These are phyloP conservation scores for Ganoderma multipileum DNA, from an alignment of 1,284 basidiomycete genomes.

Conservation along the genomic window DNA sequence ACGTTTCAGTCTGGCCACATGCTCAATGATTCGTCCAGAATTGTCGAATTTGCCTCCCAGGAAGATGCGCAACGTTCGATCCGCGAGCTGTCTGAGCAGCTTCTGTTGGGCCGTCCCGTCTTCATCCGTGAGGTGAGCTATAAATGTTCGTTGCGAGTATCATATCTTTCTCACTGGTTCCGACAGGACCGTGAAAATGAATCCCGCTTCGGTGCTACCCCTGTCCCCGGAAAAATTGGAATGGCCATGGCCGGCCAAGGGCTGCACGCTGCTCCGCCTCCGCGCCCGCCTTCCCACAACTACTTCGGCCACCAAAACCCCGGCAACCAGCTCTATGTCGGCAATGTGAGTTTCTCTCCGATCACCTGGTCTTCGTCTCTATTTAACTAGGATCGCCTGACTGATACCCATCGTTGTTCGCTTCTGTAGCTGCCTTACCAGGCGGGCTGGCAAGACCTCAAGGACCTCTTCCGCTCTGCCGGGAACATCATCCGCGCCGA, in stretches of 20 bases:
- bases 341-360: slow-evolving; percentile 70
- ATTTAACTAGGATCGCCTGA: background rate
- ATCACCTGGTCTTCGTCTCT: background rate
- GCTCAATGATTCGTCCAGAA: slow-evolving; percentile 53
- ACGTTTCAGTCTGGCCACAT: slow-evolving; percentile 14
- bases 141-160: slow-evolving; percentile 4
- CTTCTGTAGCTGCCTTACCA: slow-evolving; percentile 83
- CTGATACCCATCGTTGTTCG: background rate
- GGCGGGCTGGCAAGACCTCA: slow-evolving; percentile 98
- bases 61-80: slow-evolving; percentile 90
- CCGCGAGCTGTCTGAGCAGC: slow-evolving; percentile 86
- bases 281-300: slow-evolving; percentile 78
- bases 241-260: slow-evolving; percentile 89
- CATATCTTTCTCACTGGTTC: background rate
- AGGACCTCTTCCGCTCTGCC: slow-evolving; percentile 94
- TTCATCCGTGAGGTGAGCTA: slow-evolving; percentile 90
- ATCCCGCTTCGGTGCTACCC: slow-evolving; percentile 92
- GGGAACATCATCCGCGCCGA: slow-evolving; percentile 95
- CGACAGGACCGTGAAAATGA: slow-evolving; percentile 93
- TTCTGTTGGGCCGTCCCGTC: slow-evolving; percentile 89
- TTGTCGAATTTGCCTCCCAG: slow-evolving; percentile 87
- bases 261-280: slow-evolving; percentile 74
- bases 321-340: slow-evolving; percentile 91
- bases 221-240: slow-evolving; percentile 92
- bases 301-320: slow-evolving; percentile 71